Conservation (phyloP, 2,329 filamentous ascomycete genomes). For the Scortechinia acanthostroma region DNA sequence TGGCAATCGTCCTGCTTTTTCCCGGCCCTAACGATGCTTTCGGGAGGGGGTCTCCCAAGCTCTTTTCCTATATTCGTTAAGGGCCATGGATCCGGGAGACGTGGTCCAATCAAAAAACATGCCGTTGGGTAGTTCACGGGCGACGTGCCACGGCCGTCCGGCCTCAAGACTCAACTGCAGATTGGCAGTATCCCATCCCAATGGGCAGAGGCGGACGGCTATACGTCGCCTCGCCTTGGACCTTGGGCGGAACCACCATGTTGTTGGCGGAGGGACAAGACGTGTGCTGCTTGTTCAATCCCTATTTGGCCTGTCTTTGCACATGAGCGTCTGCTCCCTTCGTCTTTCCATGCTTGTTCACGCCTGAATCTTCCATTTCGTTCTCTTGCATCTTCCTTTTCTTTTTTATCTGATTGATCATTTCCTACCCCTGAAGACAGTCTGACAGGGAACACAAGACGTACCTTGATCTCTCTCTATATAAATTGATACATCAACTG, state of each 20-base stretch:
- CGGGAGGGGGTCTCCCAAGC: too few species aligned
- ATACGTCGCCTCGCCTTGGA: background rate
- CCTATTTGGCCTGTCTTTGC: background rate
- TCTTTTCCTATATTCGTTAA: too few species aligned
- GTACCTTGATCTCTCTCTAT: too few species aligned
- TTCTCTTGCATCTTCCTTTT: background rate
- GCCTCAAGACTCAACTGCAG: background rate
- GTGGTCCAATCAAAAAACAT: background rate
- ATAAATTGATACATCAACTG: background rate
- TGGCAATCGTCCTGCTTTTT: background rate
- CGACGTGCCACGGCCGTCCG: background rate
- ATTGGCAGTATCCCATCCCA: background rate
- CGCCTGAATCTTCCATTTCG: too few species aligned
- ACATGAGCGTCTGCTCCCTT: background rate
- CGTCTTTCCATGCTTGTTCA: too few species aligned
- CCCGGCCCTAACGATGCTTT: background rate
- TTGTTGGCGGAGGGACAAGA: constrained; percentile 1
- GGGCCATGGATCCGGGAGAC: background rate
- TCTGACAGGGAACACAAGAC: too few species aligned
- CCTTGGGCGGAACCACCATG: background rate
- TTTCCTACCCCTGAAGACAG: background rate
- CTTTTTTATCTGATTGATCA: background rate
- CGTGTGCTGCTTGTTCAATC: background rate
- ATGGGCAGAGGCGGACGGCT: background rate
- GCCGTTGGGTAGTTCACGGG: background rate